phyloP scores from a whole-genome alignment of 2,329 filamentous ascomycete species.

The Calonectria pteridis region DNA sequence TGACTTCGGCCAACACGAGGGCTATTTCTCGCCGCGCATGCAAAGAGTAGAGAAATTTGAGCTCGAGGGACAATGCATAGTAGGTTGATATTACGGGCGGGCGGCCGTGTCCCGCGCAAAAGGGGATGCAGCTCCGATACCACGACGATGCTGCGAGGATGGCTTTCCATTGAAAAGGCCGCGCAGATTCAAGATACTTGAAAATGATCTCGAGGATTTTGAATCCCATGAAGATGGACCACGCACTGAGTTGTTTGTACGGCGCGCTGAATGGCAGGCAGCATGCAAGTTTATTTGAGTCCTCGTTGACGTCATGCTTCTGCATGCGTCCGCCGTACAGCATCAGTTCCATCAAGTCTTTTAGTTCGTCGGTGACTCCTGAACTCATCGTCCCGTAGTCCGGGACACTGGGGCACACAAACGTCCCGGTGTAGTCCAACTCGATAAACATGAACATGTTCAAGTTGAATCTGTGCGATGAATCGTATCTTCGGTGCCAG shows the following conservation, averaged over 20 bases:
- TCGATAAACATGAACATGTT: not conserved
- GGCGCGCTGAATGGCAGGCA: not conserved
- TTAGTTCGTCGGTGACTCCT: not conserved
- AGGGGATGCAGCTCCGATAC: constrained; percentile 1
- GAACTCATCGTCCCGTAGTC: not conserved
- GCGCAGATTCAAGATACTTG: not conserved
- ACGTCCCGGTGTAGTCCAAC: not conserved
- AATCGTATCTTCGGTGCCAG: not conserved
- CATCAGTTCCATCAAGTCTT: not conserved
- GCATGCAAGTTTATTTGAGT: not conserved
- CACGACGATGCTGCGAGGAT: not conserved
- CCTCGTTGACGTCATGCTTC: not conserved
- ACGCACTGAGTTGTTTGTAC: not conserved
- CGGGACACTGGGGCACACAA: not conserved
- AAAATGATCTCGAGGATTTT: not conserved
- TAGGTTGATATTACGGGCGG: not conserved
- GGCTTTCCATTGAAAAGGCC: not conserved
- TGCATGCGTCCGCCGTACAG: not conserved
- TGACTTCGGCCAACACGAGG: not conserved
- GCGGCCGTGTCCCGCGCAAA: not conserved
- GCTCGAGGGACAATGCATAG: not conserved
- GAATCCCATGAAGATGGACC: constrained; percentile 10
- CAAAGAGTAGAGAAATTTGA: not conserved
- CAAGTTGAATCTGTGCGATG: not conserved
- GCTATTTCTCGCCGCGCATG: not conserved